Conservation (phyloP, 768 basidiomycete species). For the Lactarius tabidus region DNA sequence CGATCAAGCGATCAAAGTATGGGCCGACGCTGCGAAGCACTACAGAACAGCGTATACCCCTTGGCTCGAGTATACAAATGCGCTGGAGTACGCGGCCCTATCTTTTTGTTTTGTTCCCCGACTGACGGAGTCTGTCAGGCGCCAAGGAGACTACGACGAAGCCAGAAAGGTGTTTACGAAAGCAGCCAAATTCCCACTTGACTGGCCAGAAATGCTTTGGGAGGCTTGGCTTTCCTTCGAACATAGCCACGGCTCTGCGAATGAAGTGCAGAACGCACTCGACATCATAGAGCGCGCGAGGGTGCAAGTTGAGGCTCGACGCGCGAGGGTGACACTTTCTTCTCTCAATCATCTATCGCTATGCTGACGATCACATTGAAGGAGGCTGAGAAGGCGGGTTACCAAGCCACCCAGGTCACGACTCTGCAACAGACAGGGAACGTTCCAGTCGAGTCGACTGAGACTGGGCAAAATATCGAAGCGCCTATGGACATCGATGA, state of each 20-base stretch:
- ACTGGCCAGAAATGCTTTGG: slow-evolving; percentile 96
- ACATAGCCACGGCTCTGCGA: slow-evolving; percentile 69
- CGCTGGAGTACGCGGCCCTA: slow-evolving; percentile 53
- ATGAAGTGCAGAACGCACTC: slow-evolving; percentile 57
- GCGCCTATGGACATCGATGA: slow-evolving; percentile 44
- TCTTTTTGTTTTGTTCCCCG: neutral
- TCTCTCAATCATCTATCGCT: neutral
- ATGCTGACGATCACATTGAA: slow-evolving; percentile 28
- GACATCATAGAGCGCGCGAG: slow-evolving; percentile 64
- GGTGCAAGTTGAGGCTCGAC: slow-evolving; percentile 53
- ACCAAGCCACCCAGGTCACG: slow-evolving; percentile 47
- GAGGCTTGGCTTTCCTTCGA: slow-evolving; percentile 90
- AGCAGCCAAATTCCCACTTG: slow-evolving; percentile 66
- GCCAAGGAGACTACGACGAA: slow-evolving; percentile 51
- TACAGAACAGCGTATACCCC: slow-evolving; percentile 69
- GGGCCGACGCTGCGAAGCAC: slow-evolving; percentile 61
- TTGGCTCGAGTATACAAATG: slow-evolving; percentile 73
- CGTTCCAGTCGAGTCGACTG: slow-evolving; percentile 29
- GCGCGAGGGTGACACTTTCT: slow-evolving; percentile 51
- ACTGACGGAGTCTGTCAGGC: slow-evolving; percentile 32
- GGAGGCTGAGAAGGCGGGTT: slow-evolving; percentile 59
- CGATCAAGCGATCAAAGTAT: slow-evolving; percentile 44
- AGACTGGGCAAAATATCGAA: slow-evolving; percentile 21
- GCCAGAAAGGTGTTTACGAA: slow-evolving; percentile 67
- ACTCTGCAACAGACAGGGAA: slow-evolving; percentile 39